A percentile compares a stretch with the other conserved stretches of the same genome.
These are phyloP conservation scores for Mortierella sp. DNA, from an alignment of 371 early-diverging fungal genomes.

Conservation along the genomic window DNA sequence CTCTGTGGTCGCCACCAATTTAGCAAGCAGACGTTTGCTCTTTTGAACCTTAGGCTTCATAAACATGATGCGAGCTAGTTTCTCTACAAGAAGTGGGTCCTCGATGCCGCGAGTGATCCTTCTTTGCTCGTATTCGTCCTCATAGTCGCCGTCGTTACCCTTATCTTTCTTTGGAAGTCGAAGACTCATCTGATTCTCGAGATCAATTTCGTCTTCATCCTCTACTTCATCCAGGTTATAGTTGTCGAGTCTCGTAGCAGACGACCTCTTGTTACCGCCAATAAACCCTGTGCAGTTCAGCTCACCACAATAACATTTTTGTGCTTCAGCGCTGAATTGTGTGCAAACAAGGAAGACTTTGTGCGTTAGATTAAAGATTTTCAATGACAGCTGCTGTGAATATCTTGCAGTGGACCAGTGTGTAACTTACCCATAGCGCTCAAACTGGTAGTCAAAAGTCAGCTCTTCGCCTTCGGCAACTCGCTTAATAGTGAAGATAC, in stretches of 20 bases:
- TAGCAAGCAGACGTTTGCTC: constrained; percentile 53
- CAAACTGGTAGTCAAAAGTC: constrained; percentile 96
- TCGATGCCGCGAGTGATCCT: constrained; percentile 44
- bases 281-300: constrained; percentile 91
- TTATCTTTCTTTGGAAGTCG: constrained; percentile 45
- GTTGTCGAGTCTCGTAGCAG: constrained; percentile 48
- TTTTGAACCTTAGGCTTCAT: constrained; percentile 56
- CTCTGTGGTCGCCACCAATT: constrained; percentile 61
- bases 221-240: constrained; percentile 57
- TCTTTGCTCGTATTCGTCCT: constrained; percentile 52
- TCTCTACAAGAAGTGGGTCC: constrained; percentile 68
- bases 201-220: constrained; percentile 65
- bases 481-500: constrained; percentile 80
- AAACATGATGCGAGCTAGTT: constrained; percentile 63
- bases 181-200: constrained; percentile 56
- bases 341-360: no score
- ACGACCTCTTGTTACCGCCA: constrained; percentile 75
- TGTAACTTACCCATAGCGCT: constrained; percentile 75
- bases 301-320: constrained; percentile 94
- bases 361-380: no score
- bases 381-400: neutral
- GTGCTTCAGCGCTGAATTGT: constrained; percentile 80
- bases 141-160: constrained; percentile 58
- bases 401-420: neutral
- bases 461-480: constrained; percentile 86